phyloP scores from a whole-genome alignment of 2,329 filamentous ascomycete species.

The Aspergillus cejpii region DNA sequence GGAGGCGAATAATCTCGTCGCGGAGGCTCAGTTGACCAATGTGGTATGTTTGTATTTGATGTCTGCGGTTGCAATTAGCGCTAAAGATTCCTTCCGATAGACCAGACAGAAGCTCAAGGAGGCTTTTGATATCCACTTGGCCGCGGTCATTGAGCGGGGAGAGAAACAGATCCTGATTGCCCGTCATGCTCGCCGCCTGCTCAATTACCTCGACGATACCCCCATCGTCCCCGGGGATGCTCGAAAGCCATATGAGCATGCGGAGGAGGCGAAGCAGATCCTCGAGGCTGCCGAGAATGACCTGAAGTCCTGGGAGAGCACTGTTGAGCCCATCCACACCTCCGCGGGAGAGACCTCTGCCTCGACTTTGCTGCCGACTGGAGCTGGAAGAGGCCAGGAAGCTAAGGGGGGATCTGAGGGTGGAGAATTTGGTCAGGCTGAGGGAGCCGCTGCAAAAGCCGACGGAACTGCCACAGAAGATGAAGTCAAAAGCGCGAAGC shows the following conservation, averaged over 20 bases:
- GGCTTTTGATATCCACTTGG: constrained; percentile 81
- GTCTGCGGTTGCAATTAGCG: too few relatives aligned
- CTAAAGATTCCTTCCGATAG: constrained; percentile 40
- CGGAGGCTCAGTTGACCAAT: constrained; percentile 93
- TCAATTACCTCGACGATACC: constrained; percentile 81
- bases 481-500: not conserved
- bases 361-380: constrained; percentile 32
- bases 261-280: constrained; percentile 67
- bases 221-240: constrained; percentile 81
- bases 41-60: constrained; percentile 54
- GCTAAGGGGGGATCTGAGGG: not conserved
- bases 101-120: constrained; percentile 95
- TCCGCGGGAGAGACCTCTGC: constrained; percentile 44
- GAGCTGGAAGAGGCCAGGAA: constrained; percentile 7
- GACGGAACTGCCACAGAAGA: constrained; percentile 3
- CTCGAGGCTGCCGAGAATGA: constrained; percentile 90
- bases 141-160: constrained; percentile 86
- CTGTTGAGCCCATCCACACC: constrained; percentile 49
- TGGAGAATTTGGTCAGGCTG: not conserved
- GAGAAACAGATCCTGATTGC: constrained; percentile 96
- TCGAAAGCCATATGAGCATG: constrained; percentile 60
- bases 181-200: constrained; percentile 75
- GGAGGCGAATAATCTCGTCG: constrained; percentile 91
- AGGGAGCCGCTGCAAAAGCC: not conserved
- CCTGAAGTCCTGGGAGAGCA: constrained; percentile 64